Evolutionary conservation across 23 red algal genomes (phyloP), one percentile per base, ranked within the genome.

Genomic region (Chondrus crispus): DNA sequence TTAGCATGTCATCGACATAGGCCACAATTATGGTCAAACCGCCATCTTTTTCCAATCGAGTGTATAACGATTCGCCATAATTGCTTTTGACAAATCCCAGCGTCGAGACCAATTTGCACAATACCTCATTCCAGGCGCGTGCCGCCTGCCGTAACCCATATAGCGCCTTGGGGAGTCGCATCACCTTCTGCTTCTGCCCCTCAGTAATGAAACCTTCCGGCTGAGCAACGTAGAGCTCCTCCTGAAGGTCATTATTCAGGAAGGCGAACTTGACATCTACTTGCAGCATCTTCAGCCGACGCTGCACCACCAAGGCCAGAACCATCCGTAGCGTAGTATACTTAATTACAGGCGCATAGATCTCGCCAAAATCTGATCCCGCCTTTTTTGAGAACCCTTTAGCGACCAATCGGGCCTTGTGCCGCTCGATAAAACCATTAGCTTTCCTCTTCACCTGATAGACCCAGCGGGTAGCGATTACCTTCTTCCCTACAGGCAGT

Each of bases 1-100:
- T 83, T 28, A 83, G 40, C 51, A 60, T 7, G 41, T 83, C 78
- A 32, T 83, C 78, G 57, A 83, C 78, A 52, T 83, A 83, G 29
- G 24, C 18, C 40, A 62, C 24, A 24, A 83, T 20, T 9, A 83
- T 33, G 11, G 26, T 60, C 20, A 1, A 19, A 29, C 40, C 10
- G 14, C 46, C 14, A 9, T 62, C 71, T 39, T 48, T 38, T 20
- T 77, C 60, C n/a, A n/a, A n/a, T 32, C 60, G 60, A 66, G 26
- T 32, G 18, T 66, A 66, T 32, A 66, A 32, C 26, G 26, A 32
- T 9, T 9, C 5, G 60, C 35, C 60, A 66, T 13, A 66, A 22
- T 22, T 32, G 18, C 26, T 32, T 1, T 66, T 22, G 35, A 2
- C 60, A 66, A 66, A 66, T 32, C 60, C 60, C 26, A 66, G 60